Evolutionary conservation across 108 stramenopile species (phyloP).

Genomic region (Fistulifera solaris): DNA sequence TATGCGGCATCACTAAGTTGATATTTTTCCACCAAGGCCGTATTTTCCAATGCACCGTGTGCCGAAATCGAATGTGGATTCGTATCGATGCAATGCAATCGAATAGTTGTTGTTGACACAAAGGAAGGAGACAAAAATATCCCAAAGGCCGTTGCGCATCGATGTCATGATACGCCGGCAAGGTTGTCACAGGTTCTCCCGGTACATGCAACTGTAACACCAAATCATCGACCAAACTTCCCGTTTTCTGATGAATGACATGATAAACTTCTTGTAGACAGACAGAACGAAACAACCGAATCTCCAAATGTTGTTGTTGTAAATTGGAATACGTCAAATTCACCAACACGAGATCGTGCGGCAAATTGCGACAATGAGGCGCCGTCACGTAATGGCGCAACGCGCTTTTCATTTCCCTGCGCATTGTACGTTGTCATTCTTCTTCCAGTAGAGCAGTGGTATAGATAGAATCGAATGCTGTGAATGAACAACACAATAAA

Average conservation of each 20-base stretch:
- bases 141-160: conserved; percentile 40
- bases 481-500: too few species aligned
- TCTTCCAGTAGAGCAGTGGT: too few species aligned
- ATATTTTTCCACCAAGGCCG: conserved; percentile 85
- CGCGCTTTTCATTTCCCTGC: neutral
- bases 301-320: conserved; percentile 85
- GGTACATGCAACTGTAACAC: conserved; percentile 39
- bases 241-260: conserved; percentile 87
- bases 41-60: conserved; percentile 86
- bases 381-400: conserved; percentile 19
- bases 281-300: conserved; percentile 84
- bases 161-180: neutral
- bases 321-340: conserved; percentile 94
- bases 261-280: conserved; percentile 60
- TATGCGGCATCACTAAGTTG: conserved; percentile 92
- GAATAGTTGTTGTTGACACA: conserved; percentile 41
- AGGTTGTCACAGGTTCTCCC: neutral
- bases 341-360: conserved; percentile 40
- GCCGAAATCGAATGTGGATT: conserved; percentile 81
- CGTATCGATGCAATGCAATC: conserved; percentile 83
- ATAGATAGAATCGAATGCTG: too few species aligned
- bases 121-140: conserved; percentile 61
- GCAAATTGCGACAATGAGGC: neutral
- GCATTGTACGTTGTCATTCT: too few species aligned
- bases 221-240: conserved; percentile 84